These are phyloP conservation scores for Immersiporthe knoxdaviesiana DNA, from an alignment of 2,329 filamentous ascomycete genomes.

Conservation along the genomic window DNA sequence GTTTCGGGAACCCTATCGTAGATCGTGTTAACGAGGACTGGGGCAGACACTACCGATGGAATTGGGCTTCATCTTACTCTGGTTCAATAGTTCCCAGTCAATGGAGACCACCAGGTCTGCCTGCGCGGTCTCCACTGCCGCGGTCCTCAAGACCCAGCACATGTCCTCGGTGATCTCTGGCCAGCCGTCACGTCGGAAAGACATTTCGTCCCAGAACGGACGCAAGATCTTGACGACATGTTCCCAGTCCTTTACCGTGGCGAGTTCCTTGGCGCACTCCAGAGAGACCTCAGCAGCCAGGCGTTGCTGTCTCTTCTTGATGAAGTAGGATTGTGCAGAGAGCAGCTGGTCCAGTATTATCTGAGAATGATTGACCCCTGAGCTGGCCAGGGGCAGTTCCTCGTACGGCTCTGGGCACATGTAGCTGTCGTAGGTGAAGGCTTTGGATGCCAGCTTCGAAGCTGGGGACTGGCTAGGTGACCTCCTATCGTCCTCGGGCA, in stretches of 20 bases:
- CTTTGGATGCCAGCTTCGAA: constrained; percentile 51
- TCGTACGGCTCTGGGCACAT: constrained; percentile 67
- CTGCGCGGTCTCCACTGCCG: constrained; percentile 55
- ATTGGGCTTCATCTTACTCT: constrained; percentile 48
- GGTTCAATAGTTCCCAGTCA: constrained; percentile 68
- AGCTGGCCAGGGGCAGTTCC: constrained; percentile 56
- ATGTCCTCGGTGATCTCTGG: constrained; percentile 61
- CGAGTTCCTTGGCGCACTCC: constrained; percentile 60
- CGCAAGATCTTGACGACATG: constrained; percentile 57
- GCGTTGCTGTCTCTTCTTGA: constrained; percentile 56
- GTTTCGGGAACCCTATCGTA: constrained; percentile 54
- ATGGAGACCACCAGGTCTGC: constrained; percentile 62
- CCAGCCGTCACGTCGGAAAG: constrained; percentile 64
- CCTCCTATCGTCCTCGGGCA: constrained; percentile 62
- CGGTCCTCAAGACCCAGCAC: constrained; percentile 62
- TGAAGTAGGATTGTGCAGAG: constrained; percentile 57
- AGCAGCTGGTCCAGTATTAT: constrained; percentile 58
- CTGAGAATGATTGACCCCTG: constrained; percentile 57
- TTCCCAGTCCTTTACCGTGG: constrained; percentile 54
- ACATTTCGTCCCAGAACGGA: constrained; percentile 60
- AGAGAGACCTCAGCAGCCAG: constrained; percentile 60
- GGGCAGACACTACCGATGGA: background rate
- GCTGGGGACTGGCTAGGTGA: constrained; percentile 53
- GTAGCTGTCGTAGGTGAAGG: constrained; percentile 67
- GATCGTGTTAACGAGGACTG: constrained; percentile 31